Conservation (phyloP, 352 stramenopile genomes). For the Phytophthora pluvialis region DNA sequence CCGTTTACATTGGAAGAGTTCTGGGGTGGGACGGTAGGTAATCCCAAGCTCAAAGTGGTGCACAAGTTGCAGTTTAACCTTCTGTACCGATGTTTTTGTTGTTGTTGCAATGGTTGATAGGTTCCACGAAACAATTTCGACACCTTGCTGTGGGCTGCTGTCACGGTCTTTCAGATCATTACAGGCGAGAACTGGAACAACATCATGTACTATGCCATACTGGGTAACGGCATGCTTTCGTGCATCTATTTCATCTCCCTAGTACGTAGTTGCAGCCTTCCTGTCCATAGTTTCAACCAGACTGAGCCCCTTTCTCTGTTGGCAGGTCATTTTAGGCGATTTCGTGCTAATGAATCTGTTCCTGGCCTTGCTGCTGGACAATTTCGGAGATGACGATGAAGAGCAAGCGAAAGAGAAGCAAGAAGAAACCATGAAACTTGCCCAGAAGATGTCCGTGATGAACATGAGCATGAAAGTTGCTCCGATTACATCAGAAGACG, state of each 20-base stretch:
- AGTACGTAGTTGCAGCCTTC: constrained; percentile 30
- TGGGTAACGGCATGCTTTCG: constrained; percentile 65
- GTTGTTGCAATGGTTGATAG: constrained; percentile 28
- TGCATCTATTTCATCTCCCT: constrained; percentile 90
- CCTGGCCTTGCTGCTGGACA: constrained; percentile 91
- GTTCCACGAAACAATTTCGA: constrained; percentile 91
- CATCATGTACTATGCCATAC: constrained; percentile 94
- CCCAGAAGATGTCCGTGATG: constrained; percentile 65
- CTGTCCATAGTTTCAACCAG: neutral
- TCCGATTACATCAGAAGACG: constrained; percentile 29
- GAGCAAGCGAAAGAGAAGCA: constrained; percentile 57
- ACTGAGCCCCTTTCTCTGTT: neutral
- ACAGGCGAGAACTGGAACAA: constrained; percentile 95
- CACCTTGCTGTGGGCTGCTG: constrained; percentile 72
- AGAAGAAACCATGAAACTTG: constrained; percentile 58
- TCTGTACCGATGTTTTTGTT: neutral
- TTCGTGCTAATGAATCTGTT: constrained; percentile 96
- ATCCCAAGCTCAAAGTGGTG: neutral
- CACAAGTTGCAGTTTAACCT: too few species aligned
- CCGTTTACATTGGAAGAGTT: constrained; percentile 22
- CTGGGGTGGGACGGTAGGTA: constrained; percentile 7
- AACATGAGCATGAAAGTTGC: constrained; percentile 64
- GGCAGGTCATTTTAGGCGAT: constrained; percentile 85
- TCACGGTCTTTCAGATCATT: constrained; percentile 95
- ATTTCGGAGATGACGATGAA: constrained; percentile 85